A percentile compares a stretch with the other conserved stretches of the same genome.
Conservation (phyloP, 2,329 filamentous ascomycete genomes). For the Phoma sp. region DNA sequence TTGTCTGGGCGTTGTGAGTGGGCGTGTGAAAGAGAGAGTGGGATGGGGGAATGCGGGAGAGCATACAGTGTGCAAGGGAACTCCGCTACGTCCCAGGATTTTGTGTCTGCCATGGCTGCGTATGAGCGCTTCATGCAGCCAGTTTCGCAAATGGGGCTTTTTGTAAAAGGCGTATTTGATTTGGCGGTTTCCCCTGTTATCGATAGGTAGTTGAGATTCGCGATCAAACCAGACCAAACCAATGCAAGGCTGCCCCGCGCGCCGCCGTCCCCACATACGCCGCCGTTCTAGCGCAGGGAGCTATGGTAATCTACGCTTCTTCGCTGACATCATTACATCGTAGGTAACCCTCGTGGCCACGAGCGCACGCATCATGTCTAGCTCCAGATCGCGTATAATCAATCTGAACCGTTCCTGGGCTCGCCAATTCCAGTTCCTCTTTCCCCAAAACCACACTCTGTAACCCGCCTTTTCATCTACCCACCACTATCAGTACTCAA, state of each 20-base stretch:
- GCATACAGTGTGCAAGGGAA: conserved; percentile 51
- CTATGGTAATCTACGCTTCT: conserved; percentile 14
- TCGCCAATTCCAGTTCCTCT: not conserved
- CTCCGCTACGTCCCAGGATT: conserved; percentile 24
- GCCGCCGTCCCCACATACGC: conserved; percentile 1
- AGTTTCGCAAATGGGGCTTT: no score
- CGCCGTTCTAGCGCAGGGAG: conserved; percentile 13
- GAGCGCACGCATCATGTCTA: conserved; percentile 24
- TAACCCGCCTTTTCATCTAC: not conserved
- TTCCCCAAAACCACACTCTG: not conserved
- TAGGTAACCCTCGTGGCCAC: not conserved
- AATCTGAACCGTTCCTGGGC: not conserved
- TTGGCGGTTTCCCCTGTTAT: not conserved
- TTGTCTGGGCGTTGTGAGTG: conserved; percentile 56
- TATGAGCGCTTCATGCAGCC: conserved; percentile 12
- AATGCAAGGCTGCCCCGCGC: conserved; percentile 6
- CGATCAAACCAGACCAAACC: not conserved
- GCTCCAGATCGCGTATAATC: conserved; percentile 1
- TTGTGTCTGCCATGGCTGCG: conserved; percentile 22
- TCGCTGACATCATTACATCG: conserved; percentile 6
- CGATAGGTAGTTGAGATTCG: conserved; percentile 1
- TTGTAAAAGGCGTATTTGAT: no score
- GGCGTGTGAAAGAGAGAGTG: not conserved
- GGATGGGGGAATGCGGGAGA: not conserved
- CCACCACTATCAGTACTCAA: not conserved